A percentile compares a stretch with the other conserved stretches of the same genome.
Evolutionary conservation across 2,329 filamentous ascomycete species (phyloP).

Genomic region (Alternaria rosae): DNA sequence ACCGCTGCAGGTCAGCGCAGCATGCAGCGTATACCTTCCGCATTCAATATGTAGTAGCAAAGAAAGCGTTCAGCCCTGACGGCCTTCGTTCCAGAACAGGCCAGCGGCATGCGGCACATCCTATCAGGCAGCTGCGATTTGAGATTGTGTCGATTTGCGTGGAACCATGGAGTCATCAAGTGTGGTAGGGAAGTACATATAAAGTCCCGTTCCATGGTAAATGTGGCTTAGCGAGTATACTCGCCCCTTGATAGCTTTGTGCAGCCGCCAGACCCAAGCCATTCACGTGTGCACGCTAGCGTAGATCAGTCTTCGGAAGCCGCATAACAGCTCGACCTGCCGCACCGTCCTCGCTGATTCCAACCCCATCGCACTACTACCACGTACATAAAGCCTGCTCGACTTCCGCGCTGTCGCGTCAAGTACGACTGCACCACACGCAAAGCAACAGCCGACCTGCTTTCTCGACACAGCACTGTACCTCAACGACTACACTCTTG

Average conservation of each 20-base stretch:
- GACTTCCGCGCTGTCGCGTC: neutral
- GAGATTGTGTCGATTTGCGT: neutral
- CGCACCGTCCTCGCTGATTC: neutral
- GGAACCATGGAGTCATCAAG: neutral
- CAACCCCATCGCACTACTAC: neutral
- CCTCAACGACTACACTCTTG: neutral
- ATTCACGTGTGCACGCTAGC: slow-evolving; percentile 17
- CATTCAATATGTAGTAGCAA: neutral
- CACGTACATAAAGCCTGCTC: neutral
- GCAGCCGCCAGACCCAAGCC: neutral
- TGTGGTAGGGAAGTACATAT: neutral
- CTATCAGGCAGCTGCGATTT: neutral
- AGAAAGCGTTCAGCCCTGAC: neutral
- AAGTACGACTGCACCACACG: neutral
- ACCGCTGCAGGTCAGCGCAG: neutral
- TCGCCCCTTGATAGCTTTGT: slow-evolving; percentile 8
- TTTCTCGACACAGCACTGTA: neutral
- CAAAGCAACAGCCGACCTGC: neutral
- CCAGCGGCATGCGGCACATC: neutral
- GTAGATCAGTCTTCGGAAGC: slow-evolving; percentile 8
- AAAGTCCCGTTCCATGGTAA: slow-evolving; percentile 3
- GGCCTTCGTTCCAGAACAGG: neutral
- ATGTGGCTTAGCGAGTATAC: slow-evolving; percentile 5
- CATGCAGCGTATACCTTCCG: neutral
- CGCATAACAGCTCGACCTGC: neutral